Base-by-base conservation (phyloP, 2,329 filamentous ascomycete species). In the Endoconidiophora polonica region DNA sequence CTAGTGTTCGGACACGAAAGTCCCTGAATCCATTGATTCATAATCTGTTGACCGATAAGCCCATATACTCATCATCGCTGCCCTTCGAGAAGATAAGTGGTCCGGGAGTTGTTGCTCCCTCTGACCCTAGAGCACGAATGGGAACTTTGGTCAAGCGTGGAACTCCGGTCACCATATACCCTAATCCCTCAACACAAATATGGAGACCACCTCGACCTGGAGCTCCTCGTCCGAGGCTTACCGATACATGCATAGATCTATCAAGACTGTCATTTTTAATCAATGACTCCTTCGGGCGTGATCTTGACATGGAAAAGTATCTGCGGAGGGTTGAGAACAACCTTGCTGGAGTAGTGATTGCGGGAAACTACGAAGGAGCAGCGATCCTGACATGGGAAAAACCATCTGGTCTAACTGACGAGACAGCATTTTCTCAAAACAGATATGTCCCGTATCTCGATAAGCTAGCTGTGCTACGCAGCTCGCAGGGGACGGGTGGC, bases 321-420 rank as follows among this genome's bases (percentile, higher is more conserved):
- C 69, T 98, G 12, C 65, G 73, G 14, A 80, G 91, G n/a, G 79
- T 96, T 49, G 75, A 83, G 47, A 73, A 81, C 49, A 83, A 82
- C 26, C 73, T 96, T 10, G 91, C 91, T 0, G 91, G 90, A 2
- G 72, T 98, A 49, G 95, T 98, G 55, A 84, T 98, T 46, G 91
- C 90, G 0, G 91, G 91, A 5, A 84, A 94, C 59, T 98, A 98
- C 64, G 91, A 98, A 69, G 91, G 91, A 48, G 88, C 86, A 1
- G 91, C 91, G 1, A 83, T 98, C 42, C 68, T 96, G 18, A 98
- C 91, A 0, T 98, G 91, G 91, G 91, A 98, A 66, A 72, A 72
- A 29, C 86, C 88, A 0, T 73, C 69, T 0, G 76, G 70, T 0
- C 65, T 77, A 18, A 65, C 68, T 42, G 72, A 77, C 46, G 71